Base-by-base conservation (phyloP, 2,329 filamentous ascomycete genomes). In the Aureobasidium pullulans region DNA sequence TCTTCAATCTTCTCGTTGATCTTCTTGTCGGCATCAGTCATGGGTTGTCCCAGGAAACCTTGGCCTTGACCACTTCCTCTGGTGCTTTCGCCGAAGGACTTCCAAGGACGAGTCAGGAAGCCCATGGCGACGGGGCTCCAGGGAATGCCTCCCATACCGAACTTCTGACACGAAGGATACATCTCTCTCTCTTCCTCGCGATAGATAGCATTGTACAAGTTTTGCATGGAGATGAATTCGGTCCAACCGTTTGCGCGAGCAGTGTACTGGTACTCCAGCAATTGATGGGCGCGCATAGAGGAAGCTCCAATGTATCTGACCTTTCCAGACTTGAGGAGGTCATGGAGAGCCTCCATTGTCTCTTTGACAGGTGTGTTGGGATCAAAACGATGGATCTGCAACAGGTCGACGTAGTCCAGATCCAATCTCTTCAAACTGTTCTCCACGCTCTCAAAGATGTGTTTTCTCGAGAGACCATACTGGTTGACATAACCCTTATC, bases 401-500 rank as follows among this genome's bases (percentile, higher is more conserved):
- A 73, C 10, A 85, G 77, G 64, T 86, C 82, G 62, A 84, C 81
- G 69, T 86, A 85, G 1, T 79, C 83, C 7, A 11, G 7, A 28
- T 77, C 78, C 37, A 86, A 71, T 7, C 83, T 70, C 63, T 76
- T 72, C 1, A 84, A 72, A 62, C 80, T 83, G 53, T 73, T 76
- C 47, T 88, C 80, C 2, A 88, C 85, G 0, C 84, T 83, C 63
- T 84, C 80, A 62, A 88, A 81, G 65, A 88, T 84, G 63, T 84
- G 81, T 66, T 84, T 85, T 42, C 86, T 75, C 39, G 78, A 82
- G 32, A 88, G 71, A 0, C 85, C 84, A 16, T 74, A 70, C 44
- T 74, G 72, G 64, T 80, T 82, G 28, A 79, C 76, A 64, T 72
- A 66, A 0, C 70, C 71, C 10, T 73, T 75, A 62, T 79, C 75